These are phyloP conservation scores for Tarenaya hassleriana DNA, from an alignment of 345 rosid genomes.

Conservation along the genomic window DNA sequence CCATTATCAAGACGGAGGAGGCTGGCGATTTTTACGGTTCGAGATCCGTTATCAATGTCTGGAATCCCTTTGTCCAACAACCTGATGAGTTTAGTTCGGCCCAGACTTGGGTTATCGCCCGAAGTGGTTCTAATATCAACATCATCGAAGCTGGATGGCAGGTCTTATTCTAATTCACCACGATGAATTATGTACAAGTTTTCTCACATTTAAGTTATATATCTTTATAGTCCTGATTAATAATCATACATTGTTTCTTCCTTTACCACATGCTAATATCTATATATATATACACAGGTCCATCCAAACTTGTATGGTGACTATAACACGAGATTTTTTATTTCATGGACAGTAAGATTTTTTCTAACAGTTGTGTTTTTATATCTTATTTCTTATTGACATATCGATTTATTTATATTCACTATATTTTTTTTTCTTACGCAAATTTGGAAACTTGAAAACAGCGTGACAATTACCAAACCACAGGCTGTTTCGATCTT, in stretches of 20 bases:
- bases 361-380: no score
- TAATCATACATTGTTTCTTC: neutral
- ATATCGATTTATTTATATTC: neutral
- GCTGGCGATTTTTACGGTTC: slow-evolving; percentile 42
- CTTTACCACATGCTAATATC: no score
- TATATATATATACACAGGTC: slow-evolving; percentile 28
- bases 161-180: slow-evolving; percentile 15
- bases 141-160: slow-evolving; percentile 62
- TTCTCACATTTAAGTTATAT: no score
- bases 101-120: slow-evolving; percentile 46
- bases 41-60: slow-evolving; percentile 41
- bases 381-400: neutral
- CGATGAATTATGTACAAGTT: neutral
- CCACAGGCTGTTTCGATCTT: slow-evolving; percentile 53
- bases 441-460: neutral
- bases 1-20: slow-evolving; percentile 37
- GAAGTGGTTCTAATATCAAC: slow-evolving; percentile 39
- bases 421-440: neutral
- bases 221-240: neutral
- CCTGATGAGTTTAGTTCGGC: slow-evolving; percentile 49
- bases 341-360: slow-evolving; percentile 58
- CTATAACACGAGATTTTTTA: slow-evolving; percentile 49
- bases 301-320: slow-evolving; percentile 47
- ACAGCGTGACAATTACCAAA: slow-evolving; percentile 47
- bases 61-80: slow-evolving; percentile 45